Percentiles rank a stretch among this genome's conserved stretches.
Evolutionary conservation across 2,329 filamentous ascomycete genomes (phyloP).

Genomic region (Hymenoscyphus repandus): DNA sequence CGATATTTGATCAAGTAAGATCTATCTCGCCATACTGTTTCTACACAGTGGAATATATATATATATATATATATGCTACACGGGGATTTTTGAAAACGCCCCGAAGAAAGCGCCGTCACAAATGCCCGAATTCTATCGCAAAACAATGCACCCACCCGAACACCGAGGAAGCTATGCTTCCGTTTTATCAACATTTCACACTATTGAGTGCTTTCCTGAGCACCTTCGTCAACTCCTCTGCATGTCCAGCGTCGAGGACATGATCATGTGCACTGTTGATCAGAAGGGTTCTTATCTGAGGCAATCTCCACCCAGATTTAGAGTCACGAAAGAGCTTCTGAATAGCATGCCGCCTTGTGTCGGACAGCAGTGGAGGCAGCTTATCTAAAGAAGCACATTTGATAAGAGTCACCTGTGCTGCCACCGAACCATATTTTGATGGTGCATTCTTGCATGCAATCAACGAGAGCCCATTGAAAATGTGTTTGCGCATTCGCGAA

Average conservation of each 20-base stretch:
- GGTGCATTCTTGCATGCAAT: slow-evolving; percentile 1
- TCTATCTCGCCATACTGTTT: background rate
- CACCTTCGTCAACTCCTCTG: background rate
- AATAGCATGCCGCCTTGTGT: background rate
- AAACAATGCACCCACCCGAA: background rate
- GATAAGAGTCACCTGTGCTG: background rate
- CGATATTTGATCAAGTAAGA: background rate
- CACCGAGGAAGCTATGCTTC: background rate
- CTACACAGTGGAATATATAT: background rate
- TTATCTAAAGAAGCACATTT: background rate
- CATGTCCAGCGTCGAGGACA: background rate
- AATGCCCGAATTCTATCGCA: background rate
- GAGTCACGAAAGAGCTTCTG: slow-evolving; percentile 1
- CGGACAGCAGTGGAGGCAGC: slow-evolving; percentile 1
- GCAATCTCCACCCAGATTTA: background rate
- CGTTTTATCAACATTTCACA: background rate
- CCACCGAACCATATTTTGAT: background rate
- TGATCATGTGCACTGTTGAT: slow-evolving; percentile 2
- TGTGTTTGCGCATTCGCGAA: slow-evolving; percentile 1
- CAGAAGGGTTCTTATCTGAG: background rate
- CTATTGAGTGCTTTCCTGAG: background rate
- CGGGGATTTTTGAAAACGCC: background rate
- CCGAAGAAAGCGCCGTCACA: background rate
- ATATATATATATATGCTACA: background rate
- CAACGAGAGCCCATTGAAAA: slow-evolving; percentile 2